Evolutionary conservation across 2,329 filamentous ascomycete species (phyloP).

Genomic region (Neoscytalidium dimidiatum): DNA sequence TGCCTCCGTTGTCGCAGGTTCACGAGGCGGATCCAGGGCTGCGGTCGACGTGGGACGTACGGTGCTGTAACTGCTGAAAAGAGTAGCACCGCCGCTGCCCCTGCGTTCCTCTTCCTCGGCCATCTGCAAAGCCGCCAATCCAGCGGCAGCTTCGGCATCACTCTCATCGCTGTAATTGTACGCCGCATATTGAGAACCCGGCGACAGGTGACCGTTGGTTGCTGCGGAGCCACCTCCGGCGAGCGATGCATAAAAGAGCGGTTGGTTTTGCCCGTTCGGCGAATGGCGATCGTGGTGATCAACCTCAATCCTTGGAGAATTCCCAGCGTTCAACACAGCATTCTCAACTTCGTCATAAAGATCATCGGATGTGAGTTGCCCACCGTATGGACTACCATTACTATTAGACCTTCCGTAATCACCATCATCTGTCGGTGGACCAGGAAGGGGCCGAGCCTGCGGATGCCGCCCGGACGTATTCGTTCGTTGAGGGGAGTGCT

Average conservation of each 20-base stretch:
- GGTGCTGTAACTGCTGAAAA: slow-evolving; percentile 51
- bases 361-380: slow-evolving; percentile 52
- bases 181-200: slow-evolving; percentile 30
- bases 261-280: slow-evolving; percentile 7
- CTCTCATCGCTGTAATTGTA: slow-evolving; percentile 66
- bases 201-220: slow-evolving; percentile 53
- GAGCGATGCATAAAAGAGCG: slow-evolving; percentile 17
- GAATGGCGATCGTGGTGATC: slow-evolving; percentile 22
- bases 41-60: slow-evolving; percentile 36
- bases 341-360: slow-evolving; percentile 60
- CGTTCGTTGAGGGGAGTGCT: slow-evolving; percentile 52
- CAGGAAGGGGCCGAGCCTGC: slow-evolving; percentile 60
- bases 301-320: slow-evolving; percentile 9
- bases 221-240: slow-evolving; percentile 35
- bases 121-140: slow-evolving; percentile 78
- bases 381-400: slow-evolving; percentile 39
- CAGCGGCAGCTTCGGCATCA: slow-evolving; percentile 83
- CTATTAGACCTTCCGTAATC: slow-evolving; percentile 17
- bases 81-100: slow-evolving; percentile 58
- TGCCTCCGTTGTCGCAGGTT: slow-evolving; percentile 31
- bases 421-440: slow-evolving; percentile 53
- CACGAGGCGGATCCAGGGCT: slow-evolving; percentile 35
- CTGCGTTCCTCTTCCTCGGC: slow-evolving; percentile 76
- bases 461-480: slow-evolving; percentile 59
- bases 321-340: slow-evolving; percentile 45